Evolutionary conservation across 1,284 basidiomycete genomes (phyloP).

Genomic region (Ganoderma meredithae): DNA sequence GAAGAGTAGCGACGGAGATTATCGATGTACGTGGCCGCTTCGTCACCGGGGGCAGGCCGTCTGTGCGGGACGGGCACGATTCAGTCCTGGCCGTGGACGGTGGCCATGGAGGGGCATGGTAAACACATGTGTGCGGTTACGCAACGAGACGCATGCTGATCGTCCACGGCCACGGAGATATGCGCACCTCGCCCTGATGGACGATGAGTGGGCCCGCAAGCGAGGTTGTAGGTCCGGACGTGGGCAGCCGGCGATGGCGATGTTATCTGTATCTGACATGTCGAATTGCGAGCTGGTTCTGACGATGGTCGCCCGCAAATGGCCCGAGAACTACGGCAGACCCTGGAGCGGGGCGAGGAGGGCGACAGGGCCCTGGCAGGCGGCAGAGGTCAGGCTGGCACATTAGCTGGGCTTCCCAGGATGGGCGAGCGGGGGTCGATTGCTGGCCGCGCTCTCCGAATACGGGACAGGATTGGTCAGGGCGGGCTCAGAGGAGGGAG

Average conservation of each 20-base stretch:
- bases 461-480: slow-evolving; percentile 15
- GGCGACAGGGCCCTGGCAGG: background rate
- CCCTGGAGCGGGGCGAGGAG: slow-evolving; percentile 5
- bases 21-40: slow-evolving; percentile 19
- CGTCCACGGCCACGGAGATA: slow-evolving; percentile 30
- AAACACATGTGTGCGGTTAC: slow-evolving; percentile 29
- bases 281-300: background rate
- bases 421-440: slow-evolving; percentile 2
- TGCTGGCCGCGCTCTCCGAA: slow-evolving; percentile 21
- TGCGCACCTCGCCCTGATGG: slow-evolving; percentile 18
- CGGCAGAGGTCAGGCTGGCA: background rate
- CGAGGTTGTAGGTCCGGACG: slow-evolving; percentile 15
- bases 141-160: slow-evolving; percentile 26
- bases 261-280: slow-evolving; percentile 15
- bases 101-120: slow-evolving; percentile 13
- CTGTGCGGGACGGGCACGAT: background rate
- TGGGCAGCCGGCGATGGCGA: background rate
- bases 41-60: background rate
- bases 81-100: background rate
- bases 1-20: slow-evolving; percentile 24
- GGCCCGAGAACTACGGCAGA: slow-evolving; percentile 6
- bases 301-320: background rate
- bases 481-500: background rate
- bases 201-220: background rate
- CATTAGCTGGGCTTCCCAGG: slow-evolving; percentile 2